Evolutionary conservation across 1,284 basidiomycete species (phyloP), one percentile per base, ranked within the genome.

Genomic region (Papiliotrema nemorosa): DNA sequence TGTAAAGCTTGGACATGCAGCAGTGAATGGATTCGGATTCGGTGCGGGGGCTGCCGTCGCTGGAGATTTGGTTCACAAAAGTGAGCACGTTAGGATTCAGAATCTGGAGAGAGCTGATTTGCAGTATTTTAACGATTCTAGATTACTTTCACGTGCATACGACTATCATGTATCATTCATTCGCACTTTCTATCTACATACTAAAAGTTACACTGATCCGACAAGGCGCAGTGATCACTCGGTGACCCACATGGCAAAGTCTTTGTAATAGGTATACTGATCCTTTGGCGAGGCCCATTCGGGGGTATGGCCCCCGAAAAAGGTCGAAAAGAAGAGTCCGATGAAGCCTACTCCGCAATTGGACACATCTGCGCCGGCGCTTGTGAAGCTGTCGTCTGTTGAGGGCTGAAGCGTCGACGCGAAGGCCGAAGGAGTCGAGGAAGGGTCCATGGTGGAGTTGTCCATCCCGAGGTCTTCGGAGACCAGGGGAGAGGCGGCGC

Each of bases 341-440:
- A 44, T 40, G 26, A 48, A 48, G 16, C 46, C 46, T 6, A 47
- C 45, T 24, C 29, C 44, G 22, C 33, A 33, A 16, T 18, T 31
- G 10, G 33, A 12, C 18, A 21, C 25, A 10, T 29, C 24, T 5
- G 31, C 13, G 46, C n/a, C 36, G 24, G 22, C 6, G 79, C 81
- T 83, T 51, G 84, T 84, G 52, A 87, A 88, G 79, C 84, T 84
- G 38, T 82, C 81, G 72, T 84, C 83, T 72, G 82, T 79, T 75
- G 81, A 80, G 54, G 84, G 77, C 38, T 83, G 83, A 34, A 79
- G 76, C 55, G 84, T 77, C 54, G 74, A 75, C 46, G 79, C n/a
- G n/a, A n/a, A n/a, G n/a, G n/a, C n/a, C n/a, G n/a, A n/a, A n/a
- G n/a, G n/a, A n/a, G n/a, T n/a, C n/a, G n/a, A n/a, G n/a, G n/a